Percentiles rank a stretch among this genome's conserved stretches.
Conservation (phyloP, 2,329 filamentous ascomycete genomes). For the Aspergillus sp. region DNA sequence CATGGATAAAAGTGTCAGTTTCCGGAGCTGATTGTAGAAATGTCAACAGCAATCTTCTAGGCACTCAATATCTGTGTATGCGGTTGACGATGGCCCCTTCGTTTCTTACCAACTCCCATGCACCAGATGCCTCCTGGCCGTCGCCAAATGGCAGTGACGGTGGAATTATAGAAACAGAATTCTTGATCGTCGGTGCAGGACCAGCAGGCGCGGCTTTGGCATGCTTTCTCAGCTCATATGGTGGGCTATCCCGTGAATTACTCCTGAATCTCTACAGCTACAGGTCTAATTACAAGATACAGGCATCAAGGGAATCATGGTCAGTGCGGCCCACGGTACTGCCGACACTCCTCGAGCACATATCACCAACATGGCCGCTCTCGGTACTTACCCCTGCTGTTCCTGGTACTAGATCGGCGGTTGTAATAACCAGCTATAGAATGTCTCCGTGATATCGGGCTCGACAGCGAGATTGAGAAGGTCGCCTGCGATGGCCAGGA, state of each 20-base stretch:
- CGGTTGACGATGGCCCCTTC: too few species aligned
- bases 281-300: too few species aligned
- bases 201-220: constrained; percentile 57
- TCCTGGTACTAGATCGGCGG: too few species aligned
- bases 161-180: constrained; percentile 36
- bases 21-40: too few species aligned
- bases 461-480: background rate
- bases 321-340: constrained; percentile 51
- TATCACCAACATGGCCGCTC: constrained; percentile 50
- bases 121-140: too few species aligned
- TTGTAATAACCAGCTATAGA: background rate
- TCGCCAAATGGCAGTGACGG: too few species aligned
- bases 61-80: too few species aligned
- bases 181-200: constrained; percentile 53
- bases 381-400: background rate
- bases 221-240: constrained; percentile 53
- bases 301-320: constrained; percentile 48
- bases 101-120: too few species aligned
- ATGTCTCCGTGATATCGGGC: background rate
- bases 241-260: constrained; percentile 23
- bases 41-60: too few species aligned
- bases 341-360: constrained; percentile 61
- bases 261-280: too few species aligned
- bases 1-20: too few species aligned
- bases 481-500: constrained; percentile 2